These are phyloP conservation scores for Septoria petroselini DNA, from an alignment of 2,329 filamentous ascomycete genomes.

Conservation along the genomic window DNA sequence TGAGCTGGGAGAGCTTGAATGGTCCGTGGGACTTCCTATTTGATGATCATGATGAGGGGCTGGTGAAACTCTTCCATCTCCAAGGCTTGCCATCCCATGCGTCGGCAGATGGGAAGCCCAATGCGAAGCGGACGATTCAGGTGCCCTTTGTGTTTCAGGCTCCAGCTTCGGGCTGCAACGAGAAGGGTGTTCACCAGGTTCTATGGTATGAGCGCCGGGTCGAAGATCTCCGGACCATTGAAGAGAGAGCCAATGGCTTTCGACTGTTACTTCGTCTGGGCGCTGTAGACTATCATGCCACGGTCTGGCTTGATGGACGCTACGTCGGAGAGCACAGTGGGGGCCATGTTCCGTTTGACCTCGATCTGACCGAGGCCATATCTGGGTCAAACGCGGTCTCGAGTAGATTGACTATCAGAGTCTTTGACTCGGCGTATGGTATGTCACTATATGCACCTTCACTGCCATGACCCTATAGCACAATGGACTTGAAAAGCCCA, in stretches of 20 bases:
- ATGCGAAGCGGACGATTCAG: constrained; percentile 54
- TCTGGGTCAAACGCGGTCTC: neutral
- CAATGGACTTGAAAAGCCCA: neutral
- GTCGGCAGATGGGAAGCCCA: constrained; percentile 31
- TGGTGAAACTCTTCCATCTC: constrained; percentile 53
- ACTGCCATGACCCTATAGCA: neutral
- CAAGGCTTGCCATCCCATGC: constrained; percentile 48
- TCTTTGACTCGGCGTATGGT: constrained; percentile 59
- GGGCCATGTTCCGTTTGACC: constrained; percentile 56
- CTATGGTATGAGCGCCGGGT: constrained; percentile 60
- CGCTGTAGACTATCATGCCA: constrained; percentile 61
- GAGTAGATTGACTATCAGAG: constrained; percentile 54
- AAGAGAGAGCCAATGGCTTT: constrained; percentile 37
- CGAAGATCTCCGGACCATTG: constrained; percentile 28
- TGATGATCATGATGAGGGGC: constrained; percentile 61
- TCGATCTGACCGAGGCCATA: constrained; percentile 55
- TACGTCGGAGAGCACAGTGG: constrained; percentile 56
- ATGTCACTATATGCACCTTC: neutral
- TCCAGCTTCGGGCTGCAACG: constrained; percentile 60
- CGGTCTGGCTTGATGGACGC: constrained; percentile 55
- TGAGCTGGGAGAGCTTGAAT: constrained; percentile 61
- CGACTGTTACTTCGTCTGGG: constrained; percentile 56
- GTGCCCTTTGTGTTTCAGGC: constrained; percentile 66
- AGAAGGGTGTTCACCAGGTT: constrained; percentile 62
- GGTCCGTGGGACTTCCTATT: constrained; percentile 64